Evolutionary conservation across 768 basidiomycete species (phyloP), one percentile per base, ranked within the genome.

Genomic region (Tulasnella sp.): DNA sequence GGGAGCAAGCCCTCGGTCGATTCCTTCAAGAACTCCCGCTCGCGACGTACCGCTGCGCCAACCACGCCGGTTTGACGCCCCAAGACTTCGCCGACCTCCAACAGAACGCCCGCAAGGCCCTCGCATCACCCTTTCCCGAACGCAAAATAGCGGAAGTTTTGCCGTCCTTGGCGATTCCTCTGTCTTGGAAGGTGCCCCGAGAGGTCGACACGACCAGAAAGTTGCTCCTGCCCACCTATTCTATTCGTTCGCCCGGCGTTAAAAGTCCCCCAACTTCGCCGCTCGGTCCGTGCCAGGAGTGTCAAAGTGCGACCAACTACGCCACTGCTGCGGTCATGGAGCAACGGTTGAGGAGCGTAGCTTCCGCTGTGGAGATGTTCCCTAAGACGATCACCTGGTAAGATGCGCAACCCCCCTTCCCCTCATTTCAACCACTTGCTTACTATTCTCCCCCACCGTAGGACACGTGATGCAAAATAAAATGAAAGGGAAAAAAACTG

Each of bases 71-170:
- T 27, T n/a, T 52, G 40, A 38, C 52, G 7, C 6, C 36, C 10
- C 36, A 46, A 12, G 52, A 76, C 9, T 12, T 24, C 19, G 18
- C 44, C 3, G 46, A 76, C 8, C 24, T 77, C 7, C 76, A 56
- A 16, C 31, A 31, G 19, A 68, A 56, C 27, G 76, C 52, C 34
- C 76, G 76, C 76, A 27, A 77, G 21, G 7, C 76, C 12, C 58
- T 77, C 7, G 36, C 34, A 2, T 3, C 46, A 36, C 36, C 76
- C 21, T 77, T 52, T 19, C 76, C 76, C 18, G 76, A 39, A 24
- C 56, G 76, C 48, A n/a, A 68, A n/a, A n/a, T 68, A n/a, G 27
- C 62, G n/a, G 62, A 68, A 18, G 62, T 68, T n/a, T 34, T 68
- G n/a, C 62, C 62, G 9, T 68, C 62, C 34, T 31, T 68, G 9